Percentiles rank a stretch among this genome's conserved stretches.
Conservation (phyloP, 192 early-diverging fungal species). For the Geranomyces variabilis region DNA sequence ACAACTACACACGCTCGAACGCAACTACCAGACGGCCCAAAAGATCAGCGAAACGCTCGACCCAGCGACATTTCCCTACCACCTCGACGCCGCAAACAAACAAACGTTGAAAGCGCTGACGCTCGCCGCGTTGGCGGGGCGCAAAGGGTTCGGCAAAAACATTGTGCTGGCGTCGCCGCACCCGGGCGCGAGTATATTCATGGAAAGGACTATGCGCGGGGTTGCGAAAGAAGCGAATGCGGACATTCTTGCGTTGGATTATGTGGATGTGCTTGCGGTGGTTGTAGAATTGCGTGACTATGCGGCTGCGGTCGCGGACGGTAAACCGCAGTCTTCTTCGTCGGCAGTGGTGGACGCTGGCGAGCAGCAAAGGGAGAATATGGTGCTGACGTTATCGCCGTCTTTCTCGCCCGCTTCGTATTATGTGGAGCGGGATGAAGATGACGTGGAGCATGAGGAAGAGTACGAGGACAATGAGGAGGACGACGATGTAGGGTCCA, state of each 20-base stretch:
- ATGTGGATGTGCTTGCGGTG: slow-evolving; percentile 59
- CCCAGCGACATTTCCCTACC: slow-evolving; percentile 11
- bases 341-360: neutral
- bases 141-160: slow-evolving; percentile 15
- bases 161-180: slow-evolving; percentile 52
- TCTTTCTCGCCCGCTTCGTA: slow-evolving; percentile 26
- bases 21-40: neutral
- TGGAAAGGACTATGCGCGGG: slow-evolving; percentile 41
- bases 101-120: slow-evolving; percentile 10
- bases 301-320: neutral
- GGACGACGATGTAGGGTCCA: slow-evolving; percentile 34
- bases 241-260: slow-evolving; percentile 65
- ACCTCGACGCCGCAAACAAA: slow-evolving; percentile 4
- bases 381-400: slow-evolving; percentile 17
- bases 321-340: neutral
- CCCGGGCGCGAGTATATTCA: slow-evolving; percentile 40
- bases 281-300: slow-evolving; percentile 40
- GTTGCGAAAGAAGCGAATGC: slow-evolving; percentile 55
- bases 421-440: slow-evolving; percentile 43
- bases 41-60: neutral
- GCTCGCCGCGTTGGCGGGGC: slow-evolving; percentile 4
- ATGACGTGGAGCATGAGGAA: slow-evolving; percentile 43
- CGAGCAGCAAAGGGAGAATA: neutral
- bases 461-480: slow-evolving; percentile 48
- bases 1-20: neutral